Evolutionary conservation across 495 filamentous ascomycete species (phyloP).

Genomic region (Xylaria acuta): DNA sequence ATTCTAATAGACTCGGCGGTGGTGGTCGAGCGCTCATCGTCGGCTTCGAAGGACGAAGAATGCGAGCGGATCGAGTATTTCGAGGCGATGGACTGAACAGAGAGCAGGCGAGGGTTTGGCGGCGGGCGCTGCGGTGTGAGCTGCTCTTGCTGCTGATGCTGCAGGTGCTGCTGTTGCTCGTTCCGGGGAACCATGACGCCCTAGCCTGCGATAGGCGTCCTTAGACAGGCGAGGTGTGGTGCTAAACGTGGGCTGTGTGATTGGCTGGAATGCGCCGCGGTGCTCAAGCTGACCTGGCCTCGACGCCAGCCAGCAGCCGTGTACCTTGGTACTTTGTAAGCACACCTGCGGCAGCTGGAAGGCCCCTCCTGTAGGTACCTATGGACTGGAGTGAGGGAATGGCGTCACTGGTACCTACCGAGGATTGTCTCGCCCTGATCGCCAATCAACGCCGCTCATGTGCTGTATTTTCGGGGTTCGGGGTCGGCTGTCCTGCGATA

Average conservation of each 20-base stretch:
- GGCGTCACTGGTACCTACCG: neutral
- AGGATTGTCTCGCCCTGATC: neutral
- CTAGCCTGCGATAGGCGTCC: neutral
- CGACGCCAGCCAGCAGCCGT: no score
- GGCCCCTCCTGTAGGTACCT: neutral
- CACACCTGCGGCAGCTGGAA: neutral
- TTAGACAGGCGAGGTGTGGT: neutral
- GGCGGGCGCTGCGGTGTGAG: constrained; percentile 36
- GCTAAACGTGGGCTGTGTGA: neutral
- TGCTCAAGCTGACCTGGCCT: constrained; percentile 9
- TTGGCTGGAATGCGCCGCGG: constrained; percentile 4
- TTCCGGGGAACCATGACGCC: constrained; percentile 20
- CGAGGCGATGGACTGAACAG: constrained; percentile 51
- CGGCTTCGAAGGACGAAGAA: constrained; percentile 64
- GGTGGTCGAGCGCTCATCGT: constrained; percentile 65
- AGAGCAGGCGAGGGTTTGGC: constrained; percentile 50
- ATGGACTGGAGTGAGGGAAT: neutral
- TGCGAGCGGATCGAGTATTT: constrained; percentile 51
- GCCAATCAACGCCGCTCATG: neutral
- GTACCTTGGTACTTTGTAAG: neutral
- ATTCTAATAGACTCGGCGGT: constrained; percentile 45
- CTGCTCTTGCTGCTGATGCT: constrained; percentile 3
- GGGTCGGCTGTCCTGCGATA: neutral
- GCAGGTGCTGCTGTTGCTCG: constrained; percentile 19
- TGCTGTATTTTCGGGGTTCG: constrained; percentile 7